phyloP scores from a whole-genome alignment of 495 filamentous ascomycete genomes.

The Penicillium argentinense region DNA sequence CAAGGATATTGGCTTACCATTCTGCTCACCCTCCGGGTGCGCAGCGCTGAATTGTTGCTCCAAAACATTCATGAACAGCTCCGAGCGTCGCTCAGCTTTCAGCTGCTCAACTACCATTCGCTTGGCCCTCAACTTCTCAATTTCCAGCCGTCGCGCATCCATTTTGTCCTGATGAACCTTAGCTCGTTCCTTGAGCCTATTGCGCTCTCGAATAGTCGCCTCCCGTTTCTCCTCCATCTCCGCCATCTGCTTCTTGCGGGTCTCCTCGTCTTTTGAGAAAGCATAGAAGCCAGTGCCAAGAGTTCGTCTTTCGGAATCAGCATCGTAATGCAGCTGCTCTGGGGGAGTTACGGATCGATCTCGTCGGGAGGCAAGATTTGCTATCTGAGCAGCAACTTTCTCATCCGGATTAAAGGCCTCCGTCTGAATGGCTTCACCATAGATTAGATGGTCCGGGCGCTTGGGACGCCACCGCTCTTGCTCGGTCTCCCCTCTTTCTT shows the following conservation, averaged over 20 bases:
- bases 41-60: no score
- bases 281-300: conserved; percentile 90
- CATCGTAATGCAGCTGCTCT: conserved; percentile 79
- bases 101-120: conserved; percentile 46
- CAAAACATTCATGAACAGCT: conserved; percentile 64
- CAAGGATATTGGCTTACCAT: no score
- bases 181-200: conserved; percentile 26
- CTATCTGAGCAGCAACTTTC: conserved; percentile 61
- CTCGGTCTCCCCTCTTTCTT: conserved; percentile 35
- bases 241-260: conserved; percentile 72
- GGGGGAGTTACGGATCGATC: conserved; percentile 78
- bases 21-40: no score
- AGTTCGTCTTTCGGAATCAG: conserved; percentile 72
- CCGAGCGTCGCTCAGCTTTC: conserved; percentile 59
- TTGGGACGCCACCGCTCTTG: conserved; percentile 57
- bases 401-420: conserved; percentile 75
- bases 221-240: conserved; percentile 62
- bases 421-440: conserved; percentile 77
- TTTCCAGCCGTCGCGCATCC: not conserved
- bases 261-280: conserved; percentile 70
- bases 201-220: conserved; percentile 62
- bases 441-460: conserved; percentile 71
- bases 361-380: conserved; percentile 65
- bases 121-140: conserved; percentile 44
- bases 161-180: not conserved